phyloP scores from a whole-genome alignment of 768 basidiomycete genomes.

The Suillus tomentosus region DNA sequence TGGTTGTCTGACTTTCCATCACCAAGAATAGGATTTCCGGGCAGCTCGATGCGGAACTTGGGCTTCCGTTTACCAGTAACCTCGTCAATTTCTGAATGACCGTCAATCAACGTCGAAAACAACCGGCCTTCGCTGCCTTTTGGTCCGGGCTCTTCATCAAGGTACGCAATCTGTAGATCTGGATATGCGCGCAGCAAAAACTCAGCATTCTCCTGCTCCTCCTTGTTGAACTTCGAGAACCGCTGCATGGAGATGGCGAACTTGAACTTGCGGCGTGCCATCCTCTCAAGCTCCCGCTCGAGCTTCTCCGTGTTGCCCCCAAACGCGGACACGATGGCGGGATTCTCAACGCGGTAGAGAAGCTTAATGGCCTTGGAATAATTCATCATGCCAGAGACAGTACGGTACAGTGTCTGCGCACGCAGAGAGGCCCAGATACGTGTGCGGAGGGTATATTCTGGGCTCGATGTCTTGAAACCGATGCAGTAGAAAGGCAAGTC shows the following conservation, averaged over 20 bases:
- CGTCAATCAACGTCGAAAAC: conserved; percentile 94
- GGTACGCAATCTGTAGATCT: conserved; percentile 96
- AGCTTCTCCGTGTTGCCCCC: conserved; percentile 96
- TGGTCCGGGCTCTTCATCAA: conserved; percentile 92
- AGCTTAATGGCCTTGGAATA: conserved; percentile 99
- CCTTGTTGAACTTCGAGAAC: conserved; percentile 98
- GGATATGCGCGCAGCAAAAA: conserved; percentile 97
- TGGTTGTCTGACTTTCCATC: conserved; percentile 99
- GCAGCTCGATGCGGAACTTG: conserved; percentile 96
- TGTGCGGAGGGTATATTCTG: conserved; percentile 97
- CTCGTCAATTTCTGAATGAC: conserved; percentile 93
- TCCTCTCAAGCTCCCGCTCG: conserved; percentile 93
- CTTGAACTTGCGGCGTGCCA: conserved; percentile 98
- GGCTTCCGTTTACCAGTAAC: conserved; percentile 87
- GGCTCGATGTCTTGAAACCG: conserved; percentile 98
- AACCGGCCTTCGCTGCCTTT: conserved; percentile 87
- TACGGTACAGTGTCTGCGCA: conserved; percentile 97
- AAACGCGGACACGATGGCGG: conserved; percentile 94
- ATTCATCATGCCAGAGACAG: conserved; percentile 99
- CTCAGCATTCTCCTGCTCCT: conserved; percentile 98
- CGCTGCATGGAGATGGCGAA: conserved; percentile 99
- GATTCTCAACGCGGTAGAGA: conserved; percentile 97
- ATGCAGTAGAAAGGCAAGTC: conserved; percentile 99
- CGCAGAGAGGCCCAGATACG: conserved; percentile 99
- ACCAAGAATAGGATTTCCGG: conserved; percentile 97